These are phyloP conservation scores for Roridomyces roridus DNA, from an alignment of 768 basidiomycete species.

Conservation along the genomic window DNA sequence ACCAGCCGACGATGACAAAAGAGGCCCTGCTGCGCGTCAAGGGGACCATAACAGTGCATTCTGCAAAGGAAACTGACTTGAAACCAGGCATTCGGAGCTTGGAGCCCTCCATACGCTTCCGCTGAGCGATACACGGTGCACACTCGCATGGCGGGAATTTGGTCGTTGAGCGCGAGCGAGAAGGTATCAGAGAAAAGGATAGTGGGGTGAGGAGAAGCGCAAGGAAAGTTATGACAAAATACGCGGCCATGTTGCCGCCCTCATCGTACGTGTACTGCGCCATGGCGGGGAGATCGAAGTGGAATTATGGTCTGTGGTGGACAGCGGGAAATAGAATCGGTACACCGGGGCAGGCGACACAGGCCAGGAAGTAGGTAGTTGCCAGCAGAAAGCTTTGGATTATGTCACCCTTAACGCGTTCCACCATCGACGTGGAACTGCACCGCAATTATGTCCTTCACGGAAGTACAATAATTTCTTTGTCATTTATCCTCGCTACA, in stretches of 20 bases:
- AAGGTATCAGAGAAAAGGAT: conserved; percentile 59
- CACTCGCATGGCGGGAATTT: conserved; percentile 64
- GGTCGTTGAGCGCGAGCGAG: conserved; percentile 36
- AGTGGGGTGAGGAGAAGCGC: conserved; percentile 82
- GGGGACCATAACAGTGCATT: conserved; percentile 1
- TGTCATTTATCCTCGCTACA: no score
- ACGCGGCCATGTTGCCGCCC: conserved; percentile 84
- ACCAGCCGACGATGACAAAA: conserved; percentile 77
- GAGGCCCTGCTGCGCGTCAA: conserved; percentile 51
- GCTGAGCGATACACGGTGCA: conserved; percentile 63
- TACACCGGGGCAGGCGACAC: not conserved
- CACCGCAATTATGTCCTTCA: no score
- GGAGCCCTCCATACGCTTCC: conserved; percentile 52
- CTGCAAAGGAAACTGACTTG: conserved; percentile 47
- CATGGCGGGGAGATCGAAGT: conserved; percentile 47
- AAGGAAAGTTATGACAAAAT: conserved; percentile 91
- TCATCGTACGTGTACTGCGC: conserved; percentile 89
- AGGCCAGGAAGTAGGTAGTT: not conserved
- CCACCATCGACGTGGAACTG: not conserved
- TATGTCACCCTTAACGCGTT: not conserved
- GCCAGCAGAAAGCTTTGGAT: not conserved
- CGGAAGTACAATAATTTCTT: no score
- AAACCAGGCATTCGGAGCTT: conserved; percentile 53
- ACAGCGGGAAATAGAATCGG: not conserved
- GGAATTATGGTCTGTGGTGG: not conserved